Base-by-base conservation (phyloP, 2,329 filamentous ascomycete genomes). In the Akanthomyces uredinophilus region DNA sequence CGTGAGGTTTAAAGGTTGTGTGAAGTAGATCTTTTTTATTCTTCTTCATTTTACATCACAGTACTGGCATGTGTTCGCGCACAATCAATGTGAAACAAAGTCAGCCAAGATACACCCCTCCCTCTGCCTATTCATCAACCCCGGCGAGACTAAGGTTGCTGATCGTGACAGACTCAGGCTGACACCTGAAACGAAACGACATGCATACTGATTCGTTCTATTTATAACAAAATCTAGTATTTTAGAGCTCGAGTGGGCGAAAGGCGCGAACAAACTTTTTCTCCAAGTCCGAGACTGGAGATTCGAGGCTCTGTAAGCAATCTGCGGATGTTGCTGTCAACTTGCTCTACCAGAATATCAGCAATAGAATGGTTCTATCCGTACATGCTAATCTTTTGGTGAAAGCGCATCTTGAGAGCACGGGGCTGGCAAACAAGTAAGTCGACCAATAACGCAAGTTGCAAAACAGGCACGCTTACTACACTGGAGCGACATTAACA, bases 111-210 rank as follows among this genome's bases (percentile, higher is more conserved):
- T 35, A 29, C 44, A 29, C 39, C 20, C 53, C 20, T 35, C 44
- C 20, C 3, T 59, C 56, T 41, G 29, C 44, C n/a, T 41, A 24
- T 27, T 27, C 27, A 37, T 2, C 37, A n/a, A 44, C 27, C 18
- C 47, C 13, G n/a, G 39, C 57, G 37, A 44, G 49, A 49, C 49
- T 53, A 37, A 46, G 56, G 46, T 59, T 5, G 46, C 35, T 53
- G 27, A 60, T 52, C 47, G 49, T 52, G 57, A 44, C 44, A 60
- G 57, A 60, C 57, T 60, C 57, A 60, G 57, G 57, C 53, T 16
- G n/a, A 53, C 57, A 60, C 57, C 57, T 60, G 57, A 60, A 60
- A 60, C 57, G 57, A 60, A 60, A 60, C 57, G 32, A 20, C 47
- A 37, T 35, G 37, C 11, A 37, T 7, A 29, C 16, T 6, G 18